Evolutionary conservation across 805 yeast species (phyloP).

Genomic region (Sungouiozyma ichnusensis): DNA sequence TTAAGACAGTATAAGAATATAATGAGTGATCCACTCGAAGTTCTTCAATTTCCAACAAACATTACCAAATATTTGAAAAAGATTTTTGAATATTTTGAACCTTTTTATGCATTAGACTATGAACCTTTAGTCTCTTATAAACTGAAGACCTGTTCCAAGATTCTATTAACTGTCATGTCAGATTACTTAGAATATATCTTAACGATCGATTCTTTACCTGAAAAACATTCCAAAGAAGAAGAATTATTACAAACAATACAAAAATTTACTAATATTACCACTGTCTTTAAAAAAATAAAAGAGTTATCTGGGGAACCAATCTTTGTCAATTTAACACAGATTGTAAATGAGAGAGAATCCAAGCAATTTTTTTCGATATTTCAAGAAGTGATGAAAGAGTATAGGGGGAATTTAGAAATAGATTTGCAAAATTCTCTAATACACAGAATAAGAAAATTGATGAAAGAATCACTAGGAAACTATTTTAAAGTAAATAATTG

Average conservation of each 20-base stretch:
- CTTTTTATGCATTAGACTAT: constrained; percentile 26
- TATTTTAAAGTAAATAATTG: constrained; percentile 29
- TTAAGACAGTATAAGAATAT: constrained; percentile 36
- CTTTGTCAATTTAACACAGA: constrained; percentile 15
- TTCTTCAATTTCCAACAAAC: constrained; percentile 22
- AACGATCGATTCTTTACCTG: constrained; percentile 12
- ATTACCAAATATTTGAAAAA: constrained; percentile 40
- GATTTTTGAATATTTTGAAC: constrained; percentile 29
- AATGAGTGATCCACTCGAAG: constrained; percentile 18
- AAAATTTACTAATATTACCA: constrained; percentile 14
- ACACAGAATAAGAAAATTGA: constrained; percentile 23
- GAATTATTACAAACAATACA: constrained; percentile 19
- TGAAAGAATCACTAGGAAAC: constrained; percentile 22
- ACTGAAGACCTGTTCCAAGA: constrained; percentile 19
- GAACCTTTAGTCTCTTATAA: constrained; percentile 15
- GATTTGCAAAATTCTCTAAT: constrained; percentile 25
- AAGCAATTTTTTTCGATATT: constrained; percentile 21
- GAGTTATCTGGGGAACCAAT: constrained; percentile 13
- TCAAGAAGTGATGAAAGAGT: constrained; percentile 22
- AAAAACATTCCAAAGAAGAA: constrained; percentile 15
- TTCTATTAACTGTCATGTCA: constrained; percentile 18
- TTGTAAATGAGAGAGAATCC: constrained; percentile 16
- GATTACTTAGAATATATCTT: constrained; percentile 17
- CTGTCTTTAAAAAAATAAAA: constrained; percentile 10
- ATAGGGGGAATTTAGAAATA: constrained; percentile 16